Percentiles rank a stretch among this genome's conserved stretches.
Evolutionary conservation across 352 stramenopile genomes (phyloP).

Genomic region (Globisporangium polare): DNA sequence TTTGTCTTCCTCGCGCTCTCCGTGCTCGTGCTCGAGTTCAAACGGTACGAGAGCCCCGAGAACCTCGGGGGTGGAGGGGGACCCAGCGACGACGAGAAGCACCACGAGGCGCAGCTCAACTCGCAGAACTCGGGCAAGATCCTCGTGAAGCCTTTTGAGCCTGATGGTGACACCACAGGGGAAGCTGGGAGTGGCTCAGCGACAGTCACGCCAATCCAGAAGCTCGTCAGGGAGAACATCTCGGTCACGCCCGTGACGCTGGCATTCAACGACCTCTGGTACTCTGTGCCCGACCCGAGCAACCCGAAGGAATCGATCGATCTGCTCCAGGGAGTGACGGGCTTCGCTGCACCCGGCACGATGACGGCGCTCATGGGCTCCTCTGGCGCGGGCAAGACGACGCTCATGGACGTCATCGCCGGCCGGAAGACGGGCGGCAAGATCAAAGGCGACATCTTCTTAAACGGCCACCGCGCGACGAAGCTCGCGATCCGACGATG

Average conservation of each 20-base stretch:
- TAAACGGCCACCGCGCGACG: constrained; percentile 52
- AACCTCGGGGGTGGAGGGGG: neutral
- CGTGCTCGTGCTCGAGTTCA: constrained; percentile 22
- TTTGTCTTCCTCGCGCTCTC: constrained; percentile 25
- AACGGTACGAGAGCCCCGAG: constrained; percentile 14
- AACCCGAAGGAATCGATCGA: constrained; percentile 23
- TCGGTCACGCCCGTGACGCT: constrained; percentile 19
- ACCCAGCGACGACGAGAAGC: neutral
- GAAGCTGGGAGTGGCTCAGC: no score
- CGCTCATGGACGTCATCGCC: constrained; percentile 88
- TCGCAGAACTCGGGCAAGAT: constrained; percentile 23
- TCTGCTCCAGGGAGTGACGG: constrained; percentile 29
- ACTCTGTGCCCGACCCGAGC: constrained; percentile 16
- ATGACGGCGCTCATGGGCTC: constrained; percentile 42
- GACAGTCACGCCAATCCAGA: neutral
- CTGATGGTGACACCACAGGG: no score
- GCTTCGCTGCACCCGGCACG: constrained; percentile 20
- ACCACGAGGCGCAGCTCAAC: neutral
- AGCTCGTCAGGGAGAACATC: neutral
- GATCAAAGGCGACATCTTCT: constrained; percentile 12
- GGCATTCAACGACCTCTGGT: constrained; percentile 4
- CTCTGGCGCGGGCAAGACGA: constrained; percentile 24
- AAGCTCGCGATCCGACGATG: neutral
- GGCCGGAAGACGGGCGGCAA: constrained; percentile 76
- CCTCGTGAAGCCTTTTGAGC: neutral